Conservation (phyloP, 2,329 filamentous ascomycete species). For the Verruconis gallopava region DNA sequence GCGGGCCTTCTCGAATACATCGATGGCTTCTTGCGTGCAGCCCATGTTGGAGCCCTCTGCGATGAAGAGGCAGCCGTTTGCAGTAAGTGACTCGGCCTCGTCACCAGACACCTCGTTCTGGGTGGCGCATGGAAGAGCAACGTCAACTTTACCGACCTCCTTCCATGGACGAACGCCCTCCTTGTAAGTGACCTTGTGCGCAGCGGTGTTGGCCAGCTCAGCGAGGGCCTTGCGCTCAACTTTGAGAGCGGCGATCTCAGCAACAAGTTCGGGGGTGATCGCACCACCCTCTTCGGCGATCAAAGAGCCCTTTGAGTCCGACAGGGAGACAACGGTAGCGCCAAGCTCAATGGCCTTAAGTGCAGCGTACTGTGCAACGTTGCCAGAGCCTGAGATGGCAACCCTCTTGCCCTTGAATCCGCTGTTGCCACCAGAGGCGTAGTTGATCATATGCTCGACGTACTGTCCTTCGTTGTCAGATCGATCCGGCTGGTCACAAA, state of each 20-base stretch:
- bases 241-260: slow-evolving; percentile 73
- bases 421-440: slow-evolving; percentile 66
- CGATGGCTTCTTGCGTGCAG: slow-evolving; percentile 89
- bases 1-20: slow-evolving; percentile 73
- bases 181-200: slow-evolving; percentile 66
- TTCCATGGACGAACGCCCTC: slow-evolving; percentile 81
- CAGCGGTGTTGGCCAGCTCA: slow-evolving; percentile 46
- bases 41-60: slow-evolving; percentile 99
- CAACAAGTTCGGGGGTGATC: slow-evolving; percentile 70
- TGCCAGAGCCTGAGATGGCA: slow-evolving; percentile 90
- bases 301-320: slow-evolving; percentile 78
- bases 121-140: slow-evolving; percentile 84
- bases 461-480: slow-evolving; percentile 51
- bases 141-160: slow-evolving; percentile 78
- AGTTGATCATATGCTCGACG: slow-evolving; percentile 86
- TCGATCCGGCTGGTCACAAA: not conserved
- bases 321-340: slow-evolving; percentile 81
- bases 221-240: slow-evolving; percentile 72
- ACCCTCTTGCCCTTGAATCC: slow-evolving; percentile 84
- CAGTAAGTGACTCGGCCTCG: slow-evolving; percentile 73
- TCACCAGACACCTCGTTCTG: slow-evolving; percentile 95
- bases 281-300: slow-evolving; percentile 56
- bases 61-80: slow-evolving; percentile 66
- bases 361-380: slow-evolving; percentile 94
- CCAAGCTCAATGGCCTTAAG: slow-evolving; percentile 95